Conservation (phyloP, 495 filamentous ascomycete genomes). For the Venustampulla echinocandica region DNA sequence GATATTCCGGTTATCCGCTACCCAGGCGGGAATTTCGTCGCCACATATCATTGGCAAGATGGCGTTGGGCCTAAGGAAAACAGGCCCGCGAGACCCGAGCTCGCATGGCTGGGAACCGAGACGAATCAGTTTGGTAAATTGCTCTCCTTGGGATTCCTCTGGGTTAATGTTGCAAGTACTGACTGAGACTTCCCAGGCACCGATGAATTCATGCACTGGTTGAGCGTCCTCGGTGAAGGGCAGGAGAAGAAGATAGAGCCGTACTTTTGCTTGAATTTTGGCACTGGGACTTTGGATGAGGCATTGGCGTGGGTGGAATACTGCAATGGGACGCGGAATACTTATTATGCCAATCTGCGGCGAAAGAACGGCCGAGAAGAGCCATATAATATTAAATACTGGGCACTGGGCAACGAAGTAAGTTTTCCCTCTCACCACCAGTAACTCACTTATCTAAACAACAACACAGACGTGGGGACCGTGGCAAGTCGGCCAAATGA, state of each 20-base stretch:
- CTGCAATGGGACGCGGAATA: constrained; percentile 64
- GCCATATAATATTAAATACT: constrained; percentile 60
- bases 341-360: constrained; percentile 69
- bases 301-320: constrained; percentile 74
- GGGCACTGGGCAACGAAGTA: constrained; percentile 59
- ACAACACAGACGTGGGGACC: constrained; percentile 63
- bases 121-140: constrained; percentile 58
- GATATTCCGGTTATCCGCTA: constrained; percentile 68
- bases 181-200: constrained; percentile 30
- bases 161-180: neutral
- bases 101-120: constrained; percentile 69
- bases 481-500: constrained; percentile 74
- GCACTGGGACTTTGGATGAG: constrained; percentile 68
- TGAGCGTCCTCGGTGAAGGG: constrained; percentile 45
- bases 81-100: constrained; percentile 57
- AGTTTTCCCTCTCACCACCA: neutral
- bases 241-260: constrained; percentile 46
- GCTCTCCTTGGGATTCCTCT: neutral
- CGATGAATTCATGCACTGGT: constrained; percentile 79
- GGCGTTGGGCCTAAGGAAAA: constrained; percentile 63
- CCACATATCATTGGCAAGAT: constrained; percentile 78
- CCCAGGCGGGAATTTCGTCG: constrained; percentile 72
- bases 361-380: constrained; percentile 61
- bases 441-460: too few species aligned
- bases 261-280: constrained; percentile 69